These are phyloP conservation scores for Stemphylium beticola DNA, from an alignment of 2,329 filamentous ascomycete genomes.

Conservation along the genomic window DNA sequence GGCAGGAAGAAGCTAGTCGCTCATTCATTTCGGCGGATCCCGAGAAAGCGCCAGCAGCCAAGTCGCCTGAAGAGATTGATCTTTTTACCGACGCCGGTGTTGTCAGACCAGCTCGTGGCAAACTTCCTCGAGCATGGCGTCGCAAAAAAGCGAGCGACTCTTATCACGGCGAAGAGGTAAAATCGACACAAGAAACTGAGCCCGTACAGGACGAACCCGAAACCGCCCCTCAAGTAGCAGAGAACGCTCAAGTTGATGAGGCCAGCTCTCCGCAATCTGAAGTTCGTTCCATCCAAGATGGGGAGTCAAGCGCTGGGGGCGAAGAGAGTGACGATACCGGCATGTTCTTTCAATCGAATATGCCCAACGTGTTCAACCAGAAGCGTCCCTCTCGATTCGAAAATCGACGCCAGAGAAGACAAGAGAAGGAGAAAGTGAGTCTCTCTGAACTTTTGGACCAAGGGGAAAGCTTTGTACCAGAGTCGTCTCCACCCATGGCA, in stretches of 20 bases:
- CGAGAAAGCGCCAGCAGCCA: conserved; percentile 24
- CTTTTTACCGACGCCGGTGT: conserved; percentile 41
- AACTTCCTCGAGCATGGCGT: conserved; percentile 53
- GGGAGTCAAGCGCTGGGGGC: conserved; percentile 23
- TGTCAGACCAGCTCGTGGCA: conserved; percentile 46
- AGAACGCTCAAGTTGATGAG: conserved; percentile 22
- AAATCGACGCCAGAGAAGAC: conserved; percentile 26
- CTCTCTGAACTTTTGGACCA: conserved; percentile 40
- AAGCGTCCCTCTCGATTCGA: conserved; percentile 26
- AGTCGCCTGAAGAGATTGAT: conserved; percentile 37
- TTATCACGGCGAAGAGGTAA: conserved; percentile 48
- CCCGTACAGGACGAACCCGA: conserved; percentile 8
- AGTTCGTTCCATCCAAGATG: conserved; percentile 12
- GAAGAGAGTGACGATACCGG: conserved; percentile 46
- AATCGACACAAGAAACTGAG: conserved; percentile 22
- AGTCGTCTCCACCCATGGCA: conserved; percentile 35
- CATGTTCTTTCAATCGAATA: conserved; percentile 46
- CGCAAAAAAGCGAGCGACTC: conserved; percentile 48
- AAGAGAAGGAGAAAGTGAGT: conserved; percentile 37
- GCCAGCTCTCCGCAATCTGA: conserved; percentile 12
- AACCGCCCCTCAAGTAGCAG: background rate
- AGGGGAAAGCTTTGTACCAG: conserved; percentile 40
- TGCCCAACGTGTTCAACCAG: conserved; percentile 35
- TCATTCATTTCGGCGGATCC: conserved; percentile 26
- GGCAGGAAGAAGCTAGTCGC: conserved; percentile 57